phyloP scores from a whole-genome alignment of 2,329 filamentous ascomycete genomes.

The Phaeosphaeriaceae sp. region DNA sequence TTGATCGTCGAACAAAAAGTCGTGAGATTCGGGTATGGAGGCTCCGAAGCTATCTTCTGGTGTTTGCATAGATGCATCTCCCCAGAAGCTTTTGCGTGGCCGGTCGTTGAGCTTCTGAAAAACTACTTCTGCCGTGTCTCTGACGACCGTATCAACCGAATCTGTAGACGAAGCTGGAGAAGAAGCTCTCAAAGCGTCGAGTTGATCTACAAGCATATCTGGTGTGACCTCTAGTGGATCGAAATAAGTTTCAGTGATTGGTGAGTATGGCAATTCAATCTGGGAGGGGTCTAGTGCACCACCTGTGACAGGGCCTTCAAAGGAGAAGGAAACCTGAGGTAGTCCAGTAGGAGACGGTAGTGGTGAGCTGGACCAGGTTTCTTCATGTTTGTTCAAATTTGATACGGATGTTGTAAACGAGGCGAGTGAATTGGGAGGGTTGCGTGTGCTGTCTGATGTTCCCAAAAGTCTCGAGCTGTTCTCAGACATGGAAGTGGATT shows the following conservation, averaged over 20 bases:
- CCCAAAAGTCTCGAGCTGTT: too few relatives aligned
- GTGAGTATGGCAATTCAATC: constrained; percentile 1
- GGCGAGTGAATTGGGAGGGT: constrained; percentile 1
- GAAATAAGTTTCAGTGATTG: constrained; percentile 6
- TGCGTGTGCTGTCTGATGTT: too few relatives aligned
- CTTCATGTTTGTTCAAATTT: constrained; percentile 11
- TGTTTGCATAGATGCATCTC: constrained; percentile 17
- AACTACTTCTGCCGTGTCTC: constrained; percentile 34
- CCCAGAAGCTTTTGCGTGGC: constrained; percentile 24
- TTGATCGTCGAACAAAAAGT: constrained; percentile 32
- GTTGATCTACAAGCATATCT: too few relatives aligned
- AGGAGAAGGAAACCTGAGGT: constrained; percentile 36
- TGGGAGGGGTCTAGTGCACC: constrained; percentile 8
- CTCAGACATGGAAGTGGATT: constrained; percentile 5
- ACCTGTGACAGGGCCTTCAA: constrained; percentile 28
- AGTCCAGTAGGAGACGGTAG: constrained; percentile 32
- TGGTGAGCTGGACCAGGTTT: constrained; percentile 6
- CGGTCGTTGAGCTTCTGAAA: constrained; percentile 35
- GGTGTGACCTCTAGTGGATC: neutral
- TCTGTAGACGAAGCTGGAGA: constrained; percentile 30
- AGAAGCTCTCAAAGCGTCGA: constrained; percentile 10
- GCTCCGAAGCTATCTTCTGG: constrained; percentile 12
- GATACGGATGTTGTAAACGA: neutral
- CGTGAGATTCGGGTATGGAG: constrained; percentile 34
- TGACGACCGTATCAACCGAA: constrained; percentile 28